These are phyloP conservation scores for Mariannaea elegans DNA, from an alignment of 2,329 filamentous ascomycete genomes.

Conservation along the genomic window DNA sequence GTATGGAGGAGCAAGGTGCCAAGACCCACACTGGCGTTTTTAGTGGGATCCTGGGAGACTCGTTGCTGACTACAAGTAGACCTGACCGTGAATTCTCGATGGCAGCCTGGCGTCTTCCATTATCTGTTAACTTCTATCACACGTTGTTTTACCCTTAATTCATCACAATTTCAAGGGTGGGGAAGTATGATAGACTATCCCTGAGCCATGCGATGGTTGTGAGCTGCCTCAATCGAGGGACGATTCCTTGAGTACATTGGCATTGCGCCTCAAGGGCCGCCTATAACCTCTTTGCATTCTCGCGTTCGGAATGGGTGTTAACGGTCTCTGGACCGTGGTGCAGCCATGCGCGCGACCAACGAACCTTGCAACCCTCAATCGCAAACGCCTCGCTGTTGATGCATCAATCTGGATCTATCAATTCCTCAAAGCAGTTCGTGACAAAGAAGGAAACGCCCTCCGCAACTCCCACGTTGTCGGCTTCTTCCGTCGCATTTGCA, in stretches of 20 bases:
- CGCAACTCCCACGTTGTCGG: conserved; percentile 96
- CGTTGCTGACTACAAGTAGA: background rate
- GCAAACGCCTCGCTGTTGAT: conserved; percentile 94
- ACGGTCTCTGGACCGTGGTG: conserved; percentile 95
- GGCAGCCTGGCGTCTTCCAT: background rate
- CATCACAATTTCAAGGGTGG: background rate
- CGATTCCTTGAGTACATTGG: conserved; percentile 25
- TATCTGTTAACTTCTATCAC: background rate
- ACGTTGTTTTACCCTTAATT: background rate
- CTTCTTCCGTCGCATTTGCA: conserved; percentile 98
- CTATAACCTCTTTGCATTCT: conserved; percentile 18
- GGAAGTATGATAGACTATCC: background rate
- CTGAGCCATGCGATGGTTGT: conserved; percentile 6
- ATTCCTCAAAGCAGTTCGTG: conserved; percentile 97
- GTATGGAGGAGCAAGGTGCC: conserved; percentile 12
- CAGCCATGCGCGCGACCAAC: conserved; percentile 95
- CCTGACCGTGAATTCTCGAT: conserved; percentile 16
- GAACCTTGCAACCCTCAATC: conserved; percentile 95
- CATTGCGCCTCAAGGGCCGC: background rate
- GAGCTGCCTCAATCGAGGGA: conserved; percentile 24
- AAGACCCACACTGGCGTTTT: conserved; percentile 39
- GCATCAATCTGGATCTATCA: conserved; percentile 99
- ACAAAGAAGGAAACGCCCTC: conserved; percentile 96
- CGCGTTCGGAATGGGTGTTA: conserved; percentile 82
- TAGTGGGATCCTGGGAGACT: conserved; percentile 6